A percentile compares a stretch with the other conserved stretches of the same genome.
Evolutionary conservation across 2,329 filamentous ascomycete species (phyloP).

Genomic region (Ophiobolus disseminans): DNA sequence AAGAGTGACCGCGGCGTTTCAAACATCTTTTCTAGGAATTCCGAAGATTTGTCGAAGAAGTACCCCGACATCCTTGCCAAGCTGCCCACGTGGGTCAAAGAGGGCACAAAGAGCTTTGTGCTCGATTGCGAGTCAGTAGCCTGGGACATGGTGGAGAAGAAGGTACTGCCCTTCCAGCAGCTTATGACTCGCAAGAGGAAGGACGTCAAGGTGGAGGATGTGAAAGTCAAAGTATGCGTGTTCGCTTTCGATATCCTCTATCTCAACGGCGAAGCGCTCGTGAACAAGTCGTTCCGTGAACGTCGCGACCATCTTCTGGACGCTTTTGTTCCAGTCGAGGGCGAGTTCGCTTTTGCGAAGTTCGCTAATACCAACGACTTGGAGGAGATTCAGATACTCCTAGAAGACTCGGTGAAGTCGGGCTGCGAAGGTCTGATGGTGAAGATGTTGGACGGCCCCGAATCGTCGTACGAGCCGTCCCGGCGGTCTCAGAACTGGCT

Average conservation of each 20-base stretch:
- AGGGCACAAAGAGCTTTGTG: slow-evolving; percentile 91
- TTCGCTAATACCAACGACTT: slow-evolving; percentile 86
- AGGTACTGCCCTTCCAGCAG: slow-evolving; percentile 95
- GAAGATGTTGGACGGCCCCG: slow-evolving; percentile 94
- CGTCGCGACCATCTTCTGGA: slow-evolving; percentile 76
- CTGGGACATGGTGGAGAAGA: slow-evolving; percentile 95
- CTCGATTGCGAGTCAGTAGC: slow-evolving; percentile 98
- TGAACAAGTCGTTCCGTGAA: slow-evolving; percentile 85
- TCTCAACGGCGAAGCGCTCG: slow-evolving; percentile 86
- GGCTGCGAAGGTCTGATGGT: slow-evolving; percentile 99
- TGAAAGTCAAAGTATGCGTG: slow-evolving; percentile 96
- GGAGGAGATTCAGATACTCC: slow-evolving; percentile 88
- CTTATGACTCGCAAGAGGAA: slow-evolving; percentile 98
- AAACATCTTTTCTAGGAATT: slow-evolving; percentile 96
- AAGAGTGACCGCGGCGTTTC: slow-evolving; percentile 77
- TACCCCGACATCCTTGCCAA: slow-evolving; percentile 95
- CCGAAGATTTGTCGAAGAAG: slow-evolving; percentile 95
- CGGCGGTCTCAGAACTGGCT: slow-evolving; percentile 98
- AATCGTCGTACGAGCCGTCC: slow-evolving; percentile 94
- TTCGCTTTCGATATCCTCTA: slow-evolving; percentile 96
- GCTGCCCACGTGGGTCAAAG: slow-evolving; percentile 86
- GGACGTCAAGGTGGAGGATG: slow-evolving; percentile 92
- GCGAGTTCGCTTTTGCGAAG: slow-evolving; percentile 90
- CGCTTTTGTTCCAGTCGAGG: slow-evolving; percentile 79
- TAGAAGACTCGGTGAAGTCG: slow-evolving; percentile 94